A percentile compares a stretch with the other conserved stretches of the same genome.
These are phyloP conservation scores for Sarcomyxa edulis DNA, from an alignment of 768 basidiomycete genomes.

Conservation along the genomic window DNA sequence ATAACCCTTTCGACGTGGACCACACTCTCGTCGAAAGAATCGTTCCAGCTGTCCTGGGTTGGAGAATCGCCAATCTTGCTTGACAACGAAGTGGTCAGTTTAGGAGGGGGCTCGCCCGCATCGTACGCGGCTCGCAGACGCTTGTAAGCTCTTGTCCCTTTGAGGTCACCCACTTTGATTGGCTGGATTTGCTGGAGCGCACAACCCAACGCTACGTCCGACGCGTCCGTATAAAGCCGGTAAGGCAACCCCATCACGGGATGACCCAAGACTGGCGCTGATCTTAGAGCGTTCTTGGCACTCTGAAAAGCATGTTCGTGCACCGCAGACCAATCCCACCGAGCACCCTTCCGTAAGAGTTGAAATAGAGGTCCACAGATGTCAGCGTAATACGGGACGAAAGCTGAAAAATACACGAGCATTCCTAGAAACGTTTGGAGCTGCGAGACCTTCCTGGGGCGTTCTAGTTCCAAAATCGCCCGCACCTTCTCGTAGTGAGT, in stretches of 20 bases:
- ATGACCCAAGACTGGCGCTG: constrained; percentile 27
- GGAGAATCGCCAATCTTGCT: too few relatives aligned
- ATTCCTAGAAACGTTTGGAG: constrained; percentile 30
- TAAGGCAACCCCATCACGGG: constrained; percentile 23
- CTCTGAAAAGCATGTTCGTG: constrained; percentile 1
- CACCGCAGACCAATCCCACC: constrained; percentile 15
- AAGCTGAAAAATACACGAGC: constrained; percentile 31
- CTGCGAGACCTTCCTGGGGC: constrained; percentile 18
- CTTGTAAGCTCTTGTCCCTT: constrained; percentile 7
- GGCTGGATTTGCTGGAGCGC: too few relatives aligned
- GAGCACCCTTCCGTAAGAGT: constrained; percentile 21
- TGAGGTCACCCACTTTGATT: constrained; percentile 9
- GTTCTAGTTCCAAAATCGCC: constrained; percentile 22
- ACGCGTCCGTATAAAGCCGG: too few relatives aligned
- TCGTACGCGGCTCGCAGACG: constrained; percentile 7
- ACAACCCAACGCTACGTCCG: constrained; percentile 3
- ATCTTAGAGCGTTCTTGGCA: constrained; percentile 8
- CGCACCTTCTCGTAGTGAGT: constrained; percentile 31
- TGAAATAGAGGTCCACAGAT: constrained; percentile 27
- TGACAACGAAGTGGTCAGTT: neutral
- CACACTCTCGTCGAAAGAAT: too few relatives aligned
- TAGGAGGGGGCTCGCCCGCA: neutral
- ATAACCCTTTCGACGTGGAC: too few relatives aligned
- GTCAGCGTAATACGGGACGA: constrained; percentile 28
- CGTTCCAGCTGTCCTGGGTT: too few relatives aligned